These are phyloP conservation scores for Quercus rubra DNA, from an alignment of 306 rosid genomes.

Conservation along the genomic window DNA sequence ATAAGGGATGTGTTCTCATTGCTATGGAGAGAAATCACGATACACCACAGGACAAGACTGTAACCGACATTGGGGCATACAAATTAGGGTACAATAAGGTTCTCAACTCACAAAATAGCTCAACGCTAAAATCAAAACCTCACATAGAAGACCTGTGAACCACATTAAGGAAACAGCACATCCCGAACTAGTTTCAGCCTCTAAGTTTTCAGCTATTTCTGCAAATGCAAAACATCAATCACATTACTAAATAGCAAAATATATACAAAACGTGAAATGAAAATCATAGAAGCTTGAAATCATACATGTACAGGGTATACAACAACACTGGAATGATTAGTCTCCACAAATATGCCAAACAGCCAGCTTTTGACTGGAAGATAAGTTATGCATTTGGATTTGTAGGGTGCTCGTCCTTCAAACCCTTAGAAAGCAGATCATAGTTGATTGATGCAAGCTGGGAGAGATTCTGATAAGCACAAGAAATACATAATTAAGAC, in stretches of 20 bases:
- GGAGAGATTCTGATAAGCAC: constrained; percentile 86
- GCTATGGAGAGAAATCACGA: constrained; percentile 15
- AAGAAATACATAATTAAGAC: constrained; percentile 17
- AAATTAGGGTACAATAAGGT: constrained; percentile 20
- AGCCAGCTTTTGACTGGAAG: constrained; percentile 24
- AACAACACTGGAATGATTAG: constrained; percentile 33
- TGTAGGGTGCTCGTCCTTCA: constrained; percentile 69
- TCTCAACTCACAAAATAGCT: constrained; percentile 32
- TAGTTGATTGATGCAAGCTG: constrained; percentile 99
- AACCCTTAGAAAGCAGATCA: constrained; percentile 89
- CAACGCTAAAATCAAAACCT: constrained; percentile 28
- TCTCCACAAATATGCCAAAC: constrained; percentile 44
- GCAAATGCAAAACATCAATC: constrained; percentile 39
- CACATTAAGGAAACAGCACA: constrained; percentile 32
- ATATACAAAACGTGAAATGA: neutral
- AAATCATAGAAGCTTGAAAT: constrained; percentile 14
- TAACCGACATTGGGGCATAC: constrained; percentile 20
- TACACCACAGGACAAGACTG: constrained; percentile 25
- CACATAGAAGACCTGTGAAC: constrained; percentile 44
- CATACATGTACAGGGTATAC: constrained; percentile 86
- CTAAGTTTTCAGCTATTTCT: constrained; percentile 46
- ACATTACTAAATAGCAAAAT: constrained; percentile 22
- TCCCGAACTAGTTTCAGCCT: constrained; percentile 44
- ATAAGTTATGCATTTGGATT: constrained; percentile 51
- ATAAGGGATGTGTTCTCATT: constrained; percentile 33